Base-by-base conservation (phyloP, 169 alveolate genomes). In the Plasmodium sp. region DNA sequence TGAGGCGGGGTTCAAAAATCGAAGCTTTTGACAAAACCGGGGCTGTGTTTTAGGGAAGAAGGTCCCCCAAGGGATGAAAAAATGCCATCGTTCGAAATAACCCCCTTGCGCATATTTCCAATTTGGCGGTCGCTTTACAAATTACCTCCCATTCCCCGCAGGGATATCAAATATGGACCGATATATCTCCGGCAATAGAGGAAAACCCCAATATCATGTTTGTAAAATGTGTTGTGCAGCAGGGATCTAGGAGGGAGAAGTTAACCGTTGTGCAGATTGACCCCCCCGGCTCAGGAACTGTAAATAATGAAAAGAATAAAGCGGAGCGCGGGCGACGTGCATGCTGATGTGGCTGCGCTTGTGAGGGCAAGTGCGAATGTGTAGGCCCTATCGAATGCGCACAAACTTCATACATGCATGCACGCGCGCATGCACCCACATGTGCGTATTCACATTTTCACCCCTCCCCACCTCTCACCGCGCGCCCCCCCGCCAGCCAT, bases 111-210 rank as follows among this genome's bases (percentile, higher is more conserved):
- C 27, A 16, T 1, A 33, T 72, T 74, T 84, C 27, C 36, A 84
- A 45, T 31, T 72, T 84, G 45, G 31, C n/a, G 16, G 33, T 75
- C 39, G 51, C 36, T 27, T 22, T 73, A 71, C 36, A 83, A 34
- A 12, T 10, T 22, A 12, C 41, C 16, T 73, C 39, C 3, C 51
- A 74, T 75, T 79, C 36, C 45, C 58, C 56, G 12, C 86, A 98
- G 98, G 99, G 99, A 14, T 95, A 97, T 72, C 97, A 96, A 93
- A 96, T 98, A 39, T 98, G 99, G 99, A 96, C 98, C 41, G 99
- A 98, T 77, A 84, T 96, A 80, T 99, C 99, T 10, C 99, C 99
- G 27, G 92, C 98, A 36, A 98, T 98, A 72, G 96, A 95, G 92
- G 96, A 97, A 83, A 96, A 98, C 85, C 99, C 99, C 2, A 96